phyloP scores from a whole-genome alignment of 192 early-diverging fungal genomes.

The Coemansia sp. region DNA sequence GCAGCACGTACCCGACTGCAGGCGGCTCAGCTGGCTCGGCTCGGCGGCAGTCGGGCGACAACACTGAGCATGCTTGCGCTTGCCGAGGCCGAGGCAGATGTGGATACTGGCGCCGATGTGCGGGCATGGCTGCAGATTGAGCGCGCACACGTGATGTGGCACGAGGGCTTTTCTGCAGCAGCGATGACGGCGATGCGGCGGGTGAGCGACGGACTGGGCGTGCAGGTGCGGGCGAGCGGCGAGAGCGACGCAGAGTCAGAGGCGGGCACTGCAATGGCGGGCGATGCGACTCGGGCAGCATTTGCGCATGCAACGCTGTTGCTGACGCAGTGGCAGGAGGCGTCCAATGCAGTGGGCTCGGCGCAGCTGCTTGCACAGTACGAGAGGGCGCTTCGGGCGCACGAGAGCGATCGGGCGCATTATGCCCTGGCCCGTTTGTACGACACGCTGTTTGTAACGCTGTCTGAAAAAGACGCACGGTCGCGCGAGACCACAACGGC shows the following conservation, averaged over 20 bases:
- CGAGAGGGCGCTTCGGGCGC: constrained; percentile 27
- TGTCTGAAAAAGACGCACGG: constrained; percentile 18
- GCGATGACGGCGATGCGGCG: constrained; percentile 39
- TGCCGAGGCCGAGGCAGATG: constrained; percentile 20
- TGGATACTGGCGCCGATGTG: background rate
- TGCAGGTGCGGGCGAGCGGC: background rate
- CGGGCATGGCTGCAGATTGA: constrained; percentile 41
- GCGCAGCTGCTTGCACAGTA: constrained; percentile 21
- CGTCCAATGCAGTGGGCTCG: constrained; percentile 23
- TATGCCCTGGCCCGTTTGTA: constrained; percentile 44
- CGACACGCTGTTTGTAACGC: constrained; percentile 26
- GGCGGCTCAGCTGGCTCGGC: constrained; percentile 44
- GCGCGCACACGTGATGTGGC: constrained; percentile 48
- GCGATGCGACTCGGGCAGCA: constrained; percentile 19
- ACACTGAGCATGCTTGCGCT: constrained; percentile 45
- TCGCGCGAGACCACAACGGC: constrained; percentile 15
- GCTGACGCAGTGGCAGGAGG: constrained; percentile 40
- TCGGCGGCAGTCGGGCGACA: constrained; percentile 37
- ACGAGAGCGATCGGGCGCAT: constrained; percentile 49
- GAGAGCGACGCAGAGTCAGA: constrained; percentile 1
- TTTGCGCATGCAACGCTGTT: constrained; percentile 39
- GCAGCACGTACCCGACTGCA: constrained; percentile 33
- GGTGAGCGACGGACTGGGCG: constrained; percentile 3
- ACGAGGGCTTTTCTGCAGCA: constrained; percentile 36
- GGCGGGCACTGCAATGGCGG: background rate